phyloP scores from a whole-genome alignment of 164 flowering plant genomes.

The Nymphaea thermarum region DNA sequence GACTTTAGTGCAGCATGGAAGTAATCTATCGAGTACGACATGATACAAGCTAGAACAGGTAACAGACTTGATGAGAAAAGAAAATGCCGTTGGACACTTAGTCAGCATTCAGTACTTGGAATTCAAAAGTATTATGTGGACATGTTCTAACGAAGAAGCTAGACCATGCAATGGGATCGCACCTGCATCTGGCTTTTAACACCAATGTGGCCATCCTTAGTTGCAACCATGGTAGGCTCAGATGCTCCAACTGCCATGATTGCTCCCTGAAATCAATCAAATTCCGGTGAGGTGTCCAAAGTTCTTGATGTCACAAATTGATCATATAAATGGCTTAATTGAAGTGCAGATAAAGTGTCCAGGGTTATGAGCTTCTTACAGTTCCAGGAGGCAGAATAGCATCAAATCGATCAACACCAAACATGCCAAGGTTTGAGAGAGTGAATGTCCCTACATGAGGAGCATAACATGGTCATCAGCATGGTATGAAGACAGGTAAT shows the following conservation, averaged over 20 bases:
- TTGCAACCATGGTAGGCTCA: slow-evolving; percentile 62
- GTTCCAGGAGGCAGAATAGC: slow-evolving; percentile 98
- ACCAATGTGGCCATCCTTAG: slow-evolving; percentile 85
- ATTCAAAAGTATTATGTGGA: not conserved
- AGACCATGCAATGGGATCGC: not conserved
- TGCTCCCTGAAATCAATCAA: slow-evolving; percentile 58
- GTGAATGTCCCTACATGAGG: slow-evolving; percentile 77
- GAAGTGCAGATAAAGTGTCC: not conserved
- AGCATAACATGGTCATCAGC: slow-evolving; percentile 3
- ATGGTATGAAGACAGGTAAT: no score
- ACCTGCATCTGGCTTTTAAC: slow-evolving; percentile 95
- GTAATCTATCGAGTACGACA: no score
- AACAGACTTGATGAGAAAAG: no score
- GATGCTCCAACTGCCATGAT: slow-evolving; percentile 99
- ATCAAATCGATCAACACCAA: slow-evolving; percentile 97
- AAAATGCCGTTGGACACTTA: no score
- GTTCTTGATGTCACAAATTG: not conserved
- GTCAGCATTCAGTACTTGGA: not conserved
- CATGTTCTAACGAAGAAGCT: not conserved
- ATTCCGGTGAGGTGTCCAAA: not conserved
- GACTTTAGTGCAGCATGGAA: no score
- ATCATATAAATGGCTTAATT: not conserved
- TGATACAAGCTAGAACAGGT: no score
- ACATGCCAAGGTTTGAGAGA: slow-evolving; percentile 96
- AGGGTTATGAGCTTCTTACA: slow-evolving; percentile 30